A percentile compares a stretch with the other conserved stretches of the same genome.
These are phyloP conservation scores for Aspergillus clavatus DNA, from an alignment of 2,329 filamentous ascomycete genomes.

Conservation along the genomic window DNA sequence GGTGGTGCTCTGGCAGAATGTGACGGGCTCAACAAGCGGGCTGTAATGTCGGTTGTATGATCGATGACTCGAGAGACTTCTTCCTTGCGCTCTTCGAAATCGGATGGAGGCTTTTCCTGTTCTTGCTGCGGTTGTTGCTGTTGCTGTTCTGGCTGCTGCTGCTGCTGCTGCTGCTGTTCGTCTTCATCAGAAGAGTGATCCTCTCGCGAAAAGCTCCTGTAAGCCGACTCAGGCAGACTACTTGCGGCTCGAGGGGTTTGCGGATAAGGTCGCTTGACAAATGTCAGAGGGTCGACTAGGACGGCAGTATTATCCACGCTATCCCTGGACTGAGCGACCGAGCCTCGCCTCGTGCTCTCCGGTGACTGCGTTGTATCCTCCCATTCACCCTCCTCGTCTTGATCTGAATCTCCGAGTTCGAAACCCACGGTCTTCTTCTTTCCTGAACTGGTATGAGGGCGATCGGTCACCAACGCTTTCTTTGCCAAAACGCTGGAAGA, in stretches of 20 bases:
- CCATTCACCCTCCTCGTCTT: slow-evolving; percentile 46
- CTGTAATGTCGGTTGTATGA: slow-evolving; percentile 36
- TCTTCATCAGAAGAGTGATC: slow-evolving; percentile 19
- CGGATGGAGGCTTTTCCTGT: slow-evolving; percentile 5
- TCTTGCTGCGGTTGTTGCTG: too few species aligned
- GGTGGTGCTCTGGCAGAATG: slow-evolving; percentile 43
- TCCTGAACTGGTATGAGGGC: slow-evolving; percentile 30
- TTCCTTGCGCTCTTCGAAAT: slow-evolving; percentile 18
- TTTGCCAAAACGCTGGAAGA: slow-evolving; percentile 34
- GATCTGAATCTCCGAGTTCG: slow-evolving; percentile 41
- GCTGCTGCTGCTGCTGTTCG: slow-evolving; percentile 10
- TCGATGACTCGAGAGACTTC: slow-evolving; percentile 21
- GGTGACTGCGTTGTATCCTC: slow-evolving; percentile 47
- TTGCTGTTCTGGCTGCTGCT: too few species aligned
- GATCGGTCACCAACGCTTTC: slow-evolving; percentile 35
- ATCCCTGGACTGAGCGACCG: slow-evolving; percentile 34
- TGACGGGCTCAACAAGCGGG: slow-evolving; percentile 35
- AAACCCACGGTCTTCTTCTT: slow-evolving; percentile 46
- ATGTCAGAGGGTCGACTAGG: slow-evolving; percentile 37
- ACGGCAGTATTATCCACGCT: slow-evolving; percentile 32
- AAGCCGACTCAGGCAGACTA: slow-evolving; percentile 37
- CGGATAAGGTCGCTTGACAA: slow-evolving; percentile 38
- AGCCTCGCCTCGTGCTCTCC: slow-evolving; percentile 44
- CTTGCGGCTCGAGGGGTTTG: slow-evolving; percentile 37
- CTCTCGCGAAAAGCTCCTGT: slow-evolving; percentile 27